phyloP scores from a whole-genome alignment of 139 green algal genomes.

The Astrephomene gubernaculifera region DNA sequence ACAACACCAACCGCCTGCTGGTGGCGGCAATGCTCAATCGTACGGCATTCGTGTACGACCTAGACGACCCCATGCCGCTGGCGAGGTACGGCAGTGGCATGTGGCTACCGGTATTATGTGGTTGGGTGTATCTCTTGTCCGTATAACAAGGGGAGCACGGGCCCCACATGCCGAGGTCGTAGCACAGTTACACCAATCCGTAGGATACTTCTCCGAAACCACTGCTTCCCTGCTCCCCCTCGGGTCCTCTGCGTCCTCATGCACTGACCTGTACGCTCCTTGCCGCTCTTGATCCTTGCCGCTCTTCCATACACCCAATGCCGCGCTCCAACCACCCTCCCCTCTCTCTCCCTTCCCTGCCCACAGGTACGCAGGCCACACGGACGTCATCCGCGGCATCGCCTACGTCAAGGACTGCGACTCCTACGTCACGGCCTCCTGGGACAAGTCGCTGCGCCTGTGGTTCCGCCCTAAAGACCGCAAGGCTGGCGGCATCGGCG shows the following conservation, averaged over 20 bases:
- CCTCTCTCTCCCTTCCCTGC: constrained; percentile 16
- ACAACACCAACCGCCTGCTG: constrained; percentile 68
- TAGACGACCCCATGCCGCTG: constrained; percentile 59
- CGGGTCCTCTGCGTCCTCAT: no score
- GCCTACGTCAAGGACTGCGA: constrained; percentile 64
- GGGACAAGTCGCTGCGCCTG: constrained; percentile 62
- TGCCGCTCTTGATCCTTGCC: no score
- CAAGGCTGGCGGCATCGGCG: constrained; percentile 3
- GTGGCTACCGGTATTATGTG: no score
- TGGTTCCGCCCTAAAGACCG: constrained; percentile 53
- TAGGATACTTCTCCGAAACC: no score
- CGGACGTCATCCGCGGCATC: constrained; percentile 69
- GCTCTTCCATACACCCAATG: no score
- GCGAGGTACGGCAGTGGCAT: no score
- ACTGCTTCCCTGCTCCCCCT: no score
- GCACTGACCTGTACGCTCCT: no score
- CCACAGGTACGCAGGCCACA: constrained; percentile 67
- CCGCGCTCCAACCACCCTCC: neutral
- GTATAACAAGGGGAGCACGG: no score
- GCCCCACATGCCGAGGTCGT: no score
- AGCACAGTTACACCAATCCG: no score
- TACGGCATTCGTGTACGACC: constrained; percentile 60
- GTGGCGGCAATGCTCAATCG: constrained; percentile 72
- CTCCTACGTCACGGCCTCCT: constrained; percentile 67
- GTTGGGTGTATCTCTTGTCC: no score